Evolutionary conservation across 106 monocot genomes (phyloP).

Genomic region (Platanthera zijinensis): DNA sequence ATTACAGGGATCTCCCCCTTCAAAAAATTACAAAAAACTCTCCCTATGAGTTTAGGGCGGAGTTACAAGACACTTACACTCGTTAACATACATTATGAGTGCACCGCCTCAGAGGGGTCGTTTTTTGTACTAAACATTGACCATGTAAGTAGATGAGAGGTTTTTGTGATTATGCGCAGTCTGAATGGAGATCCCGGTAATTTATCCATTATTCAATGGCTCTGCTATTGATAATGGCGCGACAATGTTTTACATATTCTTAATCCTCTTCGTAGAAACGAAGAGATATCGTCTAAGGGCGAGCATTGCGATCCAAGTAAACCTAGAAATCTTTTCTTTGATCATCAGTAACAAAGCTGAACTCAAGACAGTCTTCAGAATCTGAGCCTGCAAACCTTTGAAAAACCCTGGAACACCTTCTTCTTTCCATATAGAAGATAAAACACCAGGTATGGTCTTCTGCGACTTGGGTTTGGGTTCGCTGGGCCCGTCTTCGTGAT

Average conservation of each 20-base stretch:
- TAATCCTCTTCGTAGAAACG: constrained; percentile 43
- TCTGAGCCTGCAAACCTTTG: constrained; percentile 93
- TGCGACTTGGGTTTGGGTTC: constrained; percentile 23
- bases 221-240: too few species aligned
- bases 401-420: constrained; percentile 44
- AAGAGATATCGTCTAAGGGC: constrained; percentile 59
- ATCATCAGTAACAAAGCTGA: constrained; percentile 95
- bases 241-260: background rate
- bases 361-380: constrained; percentile 87
- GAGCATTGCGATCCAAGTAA: constrained; percentile 76
- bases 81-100: too few species aligned
- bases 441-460: constrained; percentile 50
- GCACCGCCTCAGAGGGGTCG: too few species aligned
- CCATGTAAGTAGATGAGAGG: too few species aligned
- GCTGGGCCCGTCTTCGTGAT: constrained; percentile 21
- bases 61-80: too few species aligned
- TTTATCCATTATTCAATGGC: too few species aligned
- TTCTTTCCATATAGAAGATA: constrained; percentile 19
- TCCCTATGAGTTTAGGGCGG: too few species aligned
- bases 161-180: too few species aligned
- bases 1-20: too few species aligned
- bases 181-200: too few species aligned
- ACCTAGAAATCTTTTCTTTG: constrained; percentile 85
- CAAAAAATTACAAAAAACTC: too few species aligned
- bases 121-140: too few species aligned